Percentiles rank a stretch among this genome's conserved stretches.
phyloP scores from a whole-genome alignment of 2,329 filamentous ascomycete genomes.

The Graphiopsis chlorocephala region DNA sequence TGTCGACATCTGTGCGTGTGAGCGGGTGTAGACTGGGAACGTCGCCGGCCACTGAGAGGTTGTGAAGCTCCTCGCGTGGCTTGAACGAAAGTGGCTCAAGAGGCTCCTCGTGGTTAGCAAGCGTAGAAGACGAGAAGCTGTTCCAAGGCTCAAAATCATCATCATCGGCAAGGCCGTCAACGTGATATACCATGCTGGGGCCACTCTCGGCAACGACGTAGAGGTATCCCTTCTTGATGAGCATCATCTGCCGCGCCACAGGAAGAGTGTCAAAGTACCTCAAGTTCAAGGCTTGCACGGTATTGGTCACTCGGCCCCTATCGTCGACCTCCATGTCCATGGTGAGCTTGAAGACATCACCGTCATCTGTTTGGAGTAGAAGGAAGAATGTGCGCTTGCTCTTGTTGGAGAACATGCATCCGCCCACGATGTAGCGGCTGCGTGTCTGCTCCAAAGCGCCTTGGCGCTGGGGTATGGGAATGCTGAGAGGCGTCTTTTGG shows the following conservation, averaged over 20 bases:
- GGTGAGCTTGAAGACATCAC: slow-evolving; percentile 96
- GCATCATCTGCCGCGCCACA: slow-evolving; percentile 80
- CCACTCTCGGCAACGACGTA: slow-evolving; percentile 91
- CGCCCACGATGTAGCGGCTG: slow-evolving; percentile 81
- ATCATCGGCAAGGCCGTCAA: slow-evolving; percentile 94
- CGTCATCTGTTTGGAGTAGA: slow-evolving; percentile 90
- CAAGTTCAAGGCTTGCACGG: slow-evolving; percentile 81
- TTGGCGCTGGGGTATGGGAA: slow-evolving; percentile 81
- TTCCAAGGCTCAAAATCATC: slow-evolving; percentile 73
- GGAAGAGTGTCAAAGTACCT: slow-evolving; percentile 98
- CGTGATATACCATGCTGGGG: slow-evolving; percentile 93
- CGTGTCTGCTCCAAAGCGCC: slow-evolving; percentile 90
- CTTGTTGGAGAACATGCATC: slow-evolving; percentile 97
- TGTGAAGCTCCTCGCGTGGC: slow-evolving; percentile 71
- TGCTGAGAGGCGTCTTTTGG: slow-evolving; percentile 74
- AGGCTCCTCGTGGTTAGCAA: slow-evolving; percentile 67
- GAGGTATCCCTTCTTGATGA: slow-evolving; percentile 92
- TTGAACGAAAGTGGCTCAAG: slow-evolving; percentile 83
- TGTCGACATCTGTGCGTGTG: slow-evolving; percentile 86
- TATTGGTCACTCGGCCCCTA: slow-evolving; percentile 72
- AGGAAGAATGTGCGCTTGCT: slow-evolving; percentile 84
- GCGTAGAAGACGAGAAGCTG: slow-evolving; percentile 55
- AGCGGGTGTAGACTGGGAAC: slow-evolving; percentile 81
- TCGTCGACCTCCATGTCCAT: slow-evolving; percentile 86
- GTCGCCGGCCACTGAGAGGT: slow-evolving; percentile 56